These are phyloP conservation scores for Henningerozyma blattae DNA, from an alignment of 805 yeast genomes.

Conservation along the genomic window DNA sequence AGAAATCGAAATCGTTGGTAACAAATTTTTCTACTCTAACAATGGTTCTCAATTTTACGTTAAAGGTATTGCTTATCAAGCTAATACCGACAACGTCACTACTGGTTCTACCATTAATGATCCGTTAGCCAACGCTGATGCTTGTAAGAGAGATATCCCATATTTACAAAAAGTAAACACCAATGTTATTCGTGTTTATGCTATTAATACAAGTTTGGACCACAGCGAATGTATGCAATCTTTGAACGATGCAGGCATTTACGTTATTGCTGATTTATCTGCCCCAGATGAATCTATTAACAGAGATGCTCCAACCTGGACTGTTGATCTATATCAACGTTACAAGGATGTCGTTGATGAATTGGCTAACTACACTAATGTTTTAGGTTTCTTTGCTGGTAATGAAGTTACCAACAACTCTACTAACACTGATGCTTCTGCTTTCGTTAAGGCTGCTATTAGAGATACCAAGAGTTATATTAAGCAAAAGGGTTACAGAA, in stretches of 20 bases:
- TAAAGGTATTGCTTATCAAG: constrained; percentile 73
- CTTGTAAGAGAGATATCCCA: constrained; percentile 67
- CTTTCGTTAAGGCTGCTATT: constrained; percentile 73
- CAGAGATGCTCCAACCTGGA: constrained; percentile 55
- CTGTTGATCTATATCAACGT: constrained; percentile 47
- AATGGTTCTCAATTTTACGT: constrained; percentile 72
- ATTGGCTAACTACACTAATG: constrained; percentile 58
- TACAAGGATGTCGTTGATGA: constrained; percentile 59
- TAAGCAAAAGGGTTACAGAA: constrained; percentile 45
- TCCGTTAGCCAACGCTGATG: constrained; percentile 51
- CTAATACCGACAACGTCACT: constrained; percentile 42
- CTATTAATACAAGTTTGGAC: constrained; percentile 50
- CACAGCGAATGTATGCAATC: constrained; percentile 59
- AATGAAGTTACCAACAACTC: constrained; percentile 66
- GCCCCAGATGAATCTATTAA: constrained; percentile 53
- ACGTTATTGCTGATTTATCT: constrained; percentile 68
- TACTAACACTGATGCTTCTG: constrained; percentile 61
- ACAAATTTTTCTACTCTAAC: constrained; percentile 64
- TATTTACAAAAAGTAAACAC: constrained; percentile 50
- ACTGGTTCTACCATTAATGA: constrained; percentile 40
- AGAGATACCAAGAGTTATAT: constrained; percentile 69
- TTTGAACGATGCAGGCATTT: constrained; percentile 64
- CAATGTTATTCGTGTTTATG: constrained; percentile 67
- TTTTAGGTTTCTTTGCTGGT: constrained; percentile 78
- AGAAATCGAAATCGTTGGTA: constrained; percentile 60